Percentiles rank a stretch among this genome's conserved stretches.
phyloP scores from a whole-genome alignment of 2,329 filamentous ascomycete species.

The Phaeosphaeriaceae sp. region DNA sequence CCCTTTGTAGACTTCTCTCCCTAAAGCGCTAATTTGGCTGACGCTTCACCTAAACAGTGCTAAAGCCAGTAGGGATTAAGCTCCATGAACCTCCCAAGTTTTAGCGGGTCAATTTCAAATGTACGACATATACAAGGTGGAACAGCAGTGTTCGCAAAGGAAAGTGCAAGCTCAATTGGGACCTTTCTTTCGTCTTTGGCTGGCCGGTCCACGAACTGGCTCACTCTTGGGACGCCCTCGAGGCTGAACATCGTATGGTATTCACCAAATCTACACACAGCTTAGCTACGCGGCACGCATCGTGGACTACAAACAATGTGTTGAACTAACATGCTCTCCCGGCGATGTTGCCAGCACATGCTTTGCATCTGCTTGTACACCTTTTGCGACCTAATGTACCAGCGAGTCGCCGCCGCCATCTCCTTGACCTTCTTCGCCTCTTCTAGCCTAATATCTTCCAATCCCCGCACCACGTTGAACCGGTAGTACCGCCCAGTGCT shows the following conservation, averaged over 20 bases:
- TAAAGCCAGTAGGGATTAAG: no score
- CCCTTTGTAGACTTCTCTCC: no score
- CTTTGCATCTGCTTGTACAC: conserved; percentile 37
- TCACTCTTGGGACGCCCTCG: conserved; percentile 21
- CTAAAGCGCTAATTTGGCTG: no score
- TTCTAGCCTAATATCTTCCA: conserved; percentile 52
- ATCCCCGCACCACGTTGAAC: conserved; percentile 53
- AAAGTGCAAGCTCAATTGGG: no score
- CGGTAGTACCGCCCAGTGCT: conserved; percentile 46
- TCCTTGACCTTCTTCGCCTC: conserved; percentile 34
- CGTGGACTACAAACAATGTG: not conserved
- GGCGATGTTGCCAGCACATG: conserved; percentile 21
- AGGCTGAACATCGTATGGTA: conserved; percentile 23
- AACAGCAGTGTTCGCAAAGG: no score
- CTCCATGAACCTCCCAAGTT: no score
- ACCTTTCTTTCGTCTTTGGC: no score
- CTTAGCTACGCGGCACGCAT: conserved; percentile 17
- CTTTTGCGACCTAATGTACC: conserved; percentile 23
- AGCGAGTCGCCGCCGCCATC: conserved; percentile 25
- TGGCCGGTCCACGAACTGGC: no score
- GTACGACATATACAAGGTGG: no score
- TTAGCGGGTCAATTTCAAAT: no score
- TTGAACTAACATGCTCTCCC: conserved; percentile 18
- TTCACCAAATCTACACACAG: conserved; percentile 8
- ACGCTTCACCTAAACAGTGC: no score